Percentiles rank a stretch among this genome's conserved stretches.
These are phyloP conservation scores for Phtheirospermum japonicum DNA, from an alignment of 257 asterid genomes.

Conservation along the genomic window DNA sequence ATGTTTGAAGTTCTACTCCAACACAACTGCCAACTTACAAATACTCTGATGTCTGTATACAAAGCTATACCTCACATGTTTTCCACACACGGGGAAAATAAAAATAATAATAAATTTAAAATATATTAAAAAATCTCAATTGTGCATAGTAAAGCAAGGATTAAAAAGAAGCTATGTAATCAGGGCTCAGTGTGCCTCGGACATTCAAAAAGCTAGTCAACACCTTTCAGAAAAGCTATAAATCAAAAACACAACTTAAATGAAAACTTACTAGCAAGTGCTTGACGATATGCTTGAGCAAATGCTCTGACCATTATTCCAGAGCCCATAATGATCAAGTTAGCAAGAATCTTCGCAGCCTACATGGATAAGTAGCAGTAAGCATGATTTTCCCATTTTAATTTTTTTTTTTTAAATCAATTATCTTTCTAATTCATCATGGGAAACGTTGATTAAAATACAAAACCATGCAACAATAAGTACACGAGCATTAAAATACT, in stretches of 20 bases:
- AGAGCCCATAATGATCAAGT: conserved; percentile 60
- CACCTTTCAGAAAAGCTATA: not conserved
- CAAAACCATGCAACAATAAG: too few relatives aligned
- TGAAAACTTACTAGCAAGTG: conserved; percentile 56
- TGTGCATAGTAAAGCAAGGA: not conserved
- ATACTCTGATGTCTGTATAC: too few relatives aligned
- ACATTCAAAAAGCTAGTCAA: not conserved
- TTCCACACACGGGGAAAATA: too few relatives aligned
- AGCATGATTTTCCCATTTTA: conserved; percentile 18
- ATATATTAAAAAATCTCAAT: too few relatives aligned
- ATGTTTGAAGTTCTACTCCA: not conserved
- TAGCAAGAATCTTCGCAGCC: conserved; percentile 64
- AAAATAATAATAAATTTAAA: too few relatives aligned
- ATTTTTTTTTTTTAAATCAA: not conserved
- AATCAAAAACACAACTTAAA: conserved; percentile 7
- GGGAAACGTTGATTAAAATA: not conserved
- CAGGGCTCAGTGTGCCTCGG: not conserved
- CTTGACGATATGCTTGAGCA: conserved; percentile 76
- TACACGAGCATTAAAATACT: too few relatives aligned
- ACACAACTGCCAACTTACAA: not conserved
- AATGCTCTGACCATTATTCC: conserved; percentile 61
- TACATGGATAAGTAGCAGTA: conserved; percentile 26
- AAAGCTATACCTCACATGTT: too few relatives aligned
- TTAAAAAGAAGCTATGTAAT: not conserved
- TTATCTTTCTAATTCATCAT: not conserved